Evolutionary conservation across 345 rosid genomes (phyloP), one percentile per base, ranked within the genome.

Genomic region (Gossypium bickii): DNA sequence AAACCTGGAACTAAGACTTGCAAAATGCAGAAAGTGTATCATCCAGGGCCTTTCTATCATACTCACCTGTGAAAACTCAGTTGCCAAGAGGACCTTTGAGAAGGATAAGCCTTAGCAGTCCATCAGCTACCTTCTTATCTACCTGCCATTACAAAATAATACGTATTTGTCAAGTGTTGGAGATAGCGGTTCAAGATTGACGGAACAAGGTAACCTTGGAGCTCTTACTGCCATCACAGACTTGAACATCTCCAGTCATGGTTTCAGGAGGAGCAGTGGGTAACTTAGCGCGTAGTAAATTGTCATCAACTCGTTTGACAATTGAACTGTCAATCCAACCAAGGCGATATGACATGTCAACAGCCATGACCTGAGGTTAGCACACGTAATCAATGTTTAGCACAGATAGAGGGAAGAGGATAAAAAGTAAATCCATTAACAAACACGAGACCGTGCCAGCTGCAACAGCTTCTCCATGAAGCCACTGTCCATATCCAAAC

Each of bases 401-500:
- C 20, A 15, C 49, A 45, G 60, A 34, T 5, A 34, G 27, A 6
- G 8, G 34, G 66, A 18, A 29, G 48, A 24, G 52, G 72, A 55
- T 48, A 2, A 18, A 60, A 65, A 44, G 4, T 16, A 72, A 64
- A 68, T 3, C 16, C 60, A 65, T 12, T 57, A 56, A 56, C 67
- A 73, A 72, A 61, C 27, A 38, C 66, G 70, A 76, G 87, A 95
- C 99, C 81, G 18, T 91, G 87, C 99, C 99, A 80, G 94, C 97
- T 12, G 98, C 97, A 81, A 95, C 90, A 82, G 99, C 99, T 88
- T 95, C 98, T 78, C 99, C 99, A 63, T 95, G 99, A 76, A 95
- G 93, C 97, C 99, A 95, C 67, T 85, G 80, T 72, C 99, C 99
- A 55, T 96, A 91, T 68, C 99, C 99, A 70, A 90, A 74, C 51